Percentiles rank a stretch among this genome's conserved stretches.
phyloP scores from a whole-genome alignment of 805 yeast genomes.

The Ogataea trehalophila region DNA sequence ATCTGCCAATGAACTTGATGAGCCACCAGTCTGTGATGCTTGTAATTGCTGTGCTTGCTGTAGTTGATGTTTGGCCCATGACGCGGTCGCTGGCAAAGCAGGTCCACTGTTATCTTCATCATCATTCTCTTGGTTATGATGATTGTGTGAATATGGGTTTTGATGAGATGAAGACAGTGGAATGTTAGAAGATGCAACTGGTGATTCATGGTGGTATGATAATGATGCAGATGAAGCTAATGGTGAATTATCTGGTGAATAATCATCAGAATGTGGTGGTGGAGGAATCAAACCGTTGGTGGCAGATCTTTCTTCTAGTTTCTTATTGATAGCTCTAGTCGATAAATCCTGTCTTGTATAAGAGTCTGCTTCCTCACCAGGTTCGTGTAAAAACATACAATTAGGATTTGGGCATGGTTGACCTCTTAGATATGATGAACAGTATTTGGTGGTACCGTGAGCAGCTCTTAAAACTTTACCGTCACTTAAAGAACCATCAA shows the following conservation, averaged over 20 bases:
- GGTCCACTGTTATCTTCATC: conserved; percentile 13
- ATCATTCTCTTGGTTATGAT: not conserved
- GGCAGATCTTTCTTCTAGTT: conserved; percentile 34
- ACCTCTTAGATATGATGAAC: conserved; percentile 92
- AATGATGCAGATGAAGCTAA: conserved; percentile 4
- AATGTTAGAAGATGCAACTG: not conserved
- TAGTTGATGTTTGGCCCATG: conserved; percentile 47
- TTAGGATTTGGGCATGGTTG: conserved; percentile 97
- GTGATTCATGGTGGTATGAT: conserved; percentile 1
- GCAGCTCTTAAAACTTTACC: conserved; percentile 90
- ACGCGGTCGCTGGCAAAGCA: conserved; percentile 64
- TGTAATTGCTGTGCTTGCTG: conserved; percentile 27
- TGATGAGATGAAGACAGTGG: conserved; percentile 1
- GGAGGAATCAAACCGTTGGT: conserved; percentile 33
- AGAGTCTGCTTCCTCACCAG: conserved; percentile 98
- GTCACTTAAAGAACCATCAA: conserved; percentile 89
- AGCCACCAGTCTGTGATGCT: conserved; percentile 23
- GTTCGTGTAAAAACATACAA: conserved; percentile 98
- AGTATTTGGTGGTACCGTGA: conserved; percentile 97
- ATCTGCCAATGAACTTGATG: conserved; percentile 5
- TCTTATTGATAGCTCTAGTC: conserved; percentile 64
- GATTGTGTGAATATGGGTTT: not conserved
- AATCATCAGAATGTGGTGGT: conserved; percentile 16
- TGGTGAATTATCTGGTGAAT: conserved; percentile 18
- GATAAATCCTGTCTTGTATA: conserved; percentile 86